Conservation (phyloP, 1,284 basidiomycete genomes). For the Tilletiopsis washingtonensis region DNA sequence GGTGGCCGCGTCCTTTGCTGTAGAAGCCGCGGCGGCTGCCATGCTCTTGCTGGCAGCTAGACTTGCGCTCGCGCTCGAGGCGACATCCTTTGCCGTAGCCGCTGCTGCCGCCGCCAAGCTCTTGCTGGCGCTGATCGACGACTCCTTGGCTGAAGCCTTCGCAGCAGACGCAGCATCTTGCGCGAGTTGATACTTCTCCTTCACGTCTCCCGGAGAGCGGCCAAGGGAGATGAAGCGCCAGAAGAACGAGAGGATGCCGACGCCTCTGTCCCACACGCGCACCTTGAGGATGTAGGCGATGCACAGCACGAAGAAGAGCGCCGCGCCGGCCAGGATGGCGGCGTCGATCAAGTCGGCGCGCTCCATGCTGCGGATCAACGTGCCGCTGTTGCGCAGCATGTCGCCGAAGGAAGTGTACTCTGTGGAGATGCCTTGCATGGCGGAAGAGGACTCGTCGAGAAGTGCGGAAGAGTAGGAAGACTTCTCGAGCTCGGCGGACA, state of each 20-base stretch:
- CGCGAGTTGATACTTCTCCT: too few relatives aligned
- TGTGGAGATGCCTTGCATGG: conserved; percentile 25
- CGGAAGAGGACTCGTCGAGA: conserved; percentile 39
- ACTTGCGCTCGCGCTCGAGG: too few relatives aligned
- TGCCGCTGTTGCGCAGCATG: conserved; percentile 33
- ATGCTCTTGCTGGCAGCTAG: too few relatives aligned
- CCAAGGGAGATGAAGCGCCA: conserved; percentile 18
- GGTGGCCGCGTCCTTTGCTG: too few relatives aligned
- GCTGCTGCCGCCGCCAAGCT: too few relatives aligned
- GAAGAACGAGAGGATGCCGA: conserved; percentile 26
- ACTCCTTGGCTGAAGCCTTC: too few relatives aligned
- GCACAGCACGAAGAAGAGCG: conserved; percentile 37
- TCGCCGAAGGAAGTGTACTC: conserved; percentile 37
- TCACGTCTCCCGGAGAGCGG: too few relatives aligned
- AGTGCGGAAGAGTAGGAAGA: conserved; percentile 41
- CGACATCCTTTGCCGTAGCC: too few relatives aligned
- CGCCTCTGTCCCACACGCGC: conserved; percentile 31
- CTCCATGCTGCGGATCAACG: conserved; percentile 44
- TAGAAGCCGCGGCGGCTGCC: too few relatives aligned
- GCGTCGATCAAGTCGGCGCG: conserved; percentile 37
- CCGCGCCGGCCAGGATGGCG: conserved; percentile 22
- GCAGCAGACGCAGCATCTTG: too few relatives aligned
- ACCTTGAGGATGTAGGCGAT: conserved; percentile 42
- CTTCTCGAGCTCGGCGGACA: conserved; percentile 42
- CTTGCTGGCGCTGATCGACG: too few relatives aligned